Conservation (phyloP, 2,329 filamentous ascomycete species). For the Fusarium pseudocircinatum region DNA sequence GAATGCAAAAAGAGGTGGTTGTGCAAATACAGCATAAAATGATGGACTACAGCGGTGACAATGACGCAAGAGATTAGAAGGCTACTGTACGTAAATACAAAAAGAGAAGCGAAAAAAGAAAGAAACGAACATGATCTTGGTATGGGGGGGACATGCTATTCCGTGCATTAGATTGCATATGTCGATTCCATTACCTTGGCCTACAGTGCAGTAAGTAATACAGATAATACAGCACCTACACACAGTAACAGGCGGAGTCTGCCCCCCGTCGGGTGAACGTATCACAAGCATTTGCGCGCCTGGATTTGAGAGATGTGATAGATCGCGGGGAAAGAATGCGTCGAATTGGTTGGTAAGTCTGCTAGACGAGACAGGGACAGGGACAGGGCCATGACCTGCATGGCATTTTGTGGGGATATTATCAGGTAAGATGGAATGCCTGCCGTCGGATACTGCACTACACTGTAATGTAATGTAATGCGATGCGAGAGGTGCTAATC, state of each 20-base stretch:
- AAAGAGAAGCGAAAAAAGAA: constrained; percentile 4
- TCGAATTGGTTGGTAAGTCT: constrained; percentile 1
- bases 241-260: background rate
- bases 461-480: background rate
- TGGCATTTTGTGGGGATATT: background rate
- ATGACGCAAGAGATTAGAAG: constrained; percentile 9
- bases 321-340: constrained; percentile 24
- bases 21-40: background rate
- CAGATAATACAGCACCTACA: background rate
- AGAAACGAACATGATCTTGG: background rate
- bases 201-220: background rate
- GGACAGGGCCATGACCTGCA: background rate
- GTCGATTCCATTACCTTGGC: background rate
- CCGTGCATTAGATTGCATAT: constrained; percentile 1
- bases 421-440: background rate
- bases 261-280: background rate
- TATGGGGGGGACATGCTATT: background rate
- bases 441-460: background rate
- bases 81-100: background rate
- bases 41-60: background rate
- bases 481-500: background rate
- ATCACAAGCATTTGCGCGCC: background rate
- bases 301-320: constrained; percentile 29
- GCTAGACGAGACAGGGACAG: background rate
- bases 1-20: constrained; percentile 5